These are phyloP conservation scores for Tinospora cordifolia DNA, from an alignment of 164 flowering plant species.

Conservation along the genomic window DNA sequence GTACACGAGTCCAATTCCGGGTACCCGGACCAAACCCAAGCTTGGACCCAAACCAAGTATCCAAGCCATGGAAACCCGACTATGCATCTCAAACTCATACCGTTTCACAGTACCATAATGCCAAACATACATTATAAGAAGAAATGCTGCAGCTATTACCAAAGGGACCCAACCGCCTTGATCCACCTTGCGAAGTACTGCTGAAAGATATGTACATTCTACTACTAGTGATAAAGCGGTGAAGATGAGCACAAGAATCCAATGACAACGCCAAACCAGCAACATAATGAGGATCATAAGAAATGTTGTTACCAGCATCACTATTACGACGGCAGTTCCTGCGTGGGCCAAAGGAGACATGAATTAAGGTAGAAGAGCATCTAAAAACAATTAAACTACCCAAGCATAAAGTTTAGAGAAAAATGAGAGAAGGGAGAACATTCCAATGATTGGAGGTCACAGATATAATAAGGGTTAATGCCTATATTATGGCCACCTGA, in stretches of 20 bases:
- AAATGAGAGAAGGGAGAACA: too few relatives aligned
- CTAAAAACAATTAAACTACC: too few relatives aligned
- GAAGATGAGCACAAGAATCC: conserved; percentile 68
- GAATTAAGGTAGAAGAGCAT: too few relatives aligned
- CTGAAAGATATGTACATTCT: conserved; percentile 68
- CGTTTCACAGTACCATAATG: conserved; percentile 89
- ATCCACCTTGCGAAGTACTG: conserved; percentile 73
- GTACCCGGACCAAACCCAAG: conserved; percentile 90
- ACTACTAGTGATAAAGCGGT: conserved; percentile 50
- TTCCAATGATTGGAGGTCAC: too few relatives aligned
- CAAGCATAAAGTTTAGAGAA: too few relatives aligned
- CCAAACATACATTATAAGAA: conserved; percentile 82
- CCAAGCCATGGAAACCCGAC: conserved; percentile 95
- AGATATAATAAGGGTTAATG: too few relatives aligned
- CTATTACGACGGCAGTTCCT: conserved; percentile 85
- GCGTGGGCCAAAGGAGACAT: conserved; percentile 32
- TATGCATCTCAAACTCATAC: conserved; percentile 91
- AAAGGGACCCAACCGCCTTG: conserved; percentile 99
- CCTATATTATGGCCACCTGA: too few relatives aligned
- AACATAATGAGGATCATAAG: conserved; percentile 77
- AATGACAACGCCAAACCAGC: conserved; percentile 87
- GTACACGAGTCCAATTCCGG: conserved; percentile 93
- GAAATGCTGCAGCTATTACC: conserved; percentile 72
- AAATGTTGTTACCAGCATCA: conserved; percentile 79
- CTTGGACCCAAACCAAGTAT: conserved; percentile 95